A percentile compares a stretch with the other conserved stretches of the same genome.
phyloP scores from a whole-genome alignment of 106 monocot species.

The Posidonia australis region DNA sequence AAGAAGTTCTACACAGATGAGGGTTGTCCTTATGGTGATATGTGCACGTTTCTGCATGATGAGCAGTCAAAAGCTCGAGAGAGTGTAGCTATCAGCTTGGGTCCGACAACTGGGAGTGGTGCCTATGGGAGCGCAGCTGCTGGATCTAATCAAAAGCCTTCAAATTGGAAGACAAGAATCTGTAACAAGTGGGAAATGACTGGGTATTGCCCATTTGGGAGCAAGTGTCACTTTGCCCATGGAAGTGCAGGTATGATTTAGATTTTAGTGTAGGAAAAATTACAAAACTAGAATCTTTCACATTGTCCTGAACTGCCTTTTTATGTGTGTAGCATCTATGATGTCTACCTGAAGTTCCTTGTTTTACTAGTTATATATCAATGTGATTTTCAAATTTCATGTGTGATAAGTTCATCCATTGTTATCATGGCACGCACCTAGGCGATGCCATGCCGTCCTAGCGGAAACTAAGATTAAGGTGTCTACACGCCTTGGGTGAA shows the following conservation, averaged over 20 bases:
- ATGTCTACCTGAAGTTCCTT: too few species aligned
- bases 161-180: slow-evolving; percentile 98
- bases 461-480: too few species aligned
- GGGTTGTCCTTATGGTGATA: slow-evolving; percentile 88
- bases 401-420: too few species aligned
- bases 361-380: too few species aligned
- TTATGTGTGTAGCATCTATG: too few species aligned
- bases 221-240: slow-evolving; percentile 99
- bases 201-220: slow-evolving; percentile 88
- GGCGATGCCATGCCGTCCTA: too few species aligned
- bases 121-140: slow-evolving; percentile 16
- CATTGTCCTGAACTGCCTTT: too few species aligned
- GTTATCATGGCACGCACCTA: too few species aligned
- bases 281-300: too few species aligned
- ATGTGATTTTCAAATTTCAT: too few species aligned
- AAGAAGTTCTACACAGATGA: slow-evolving; percentile 95
- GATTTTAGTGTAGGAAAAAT: not conserved
- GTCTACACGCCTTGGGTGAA: too few species aligned
- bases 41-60: slow-evolving; percentile 81
- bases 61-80: slow-evolving; percentile 83
- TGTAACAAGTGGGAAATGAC: slow-evolving; percentile 99
- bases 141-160: slow-evolving; percentile 60
- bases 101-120: slow-evolving; percentile 39
- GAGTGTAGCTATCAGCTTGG: slow-evolving; percentile 87
- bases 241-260: slow-evolving; percentile 50